Evolutionary conservation across 2,329 filamentous ascomycete species (phyloP), one percentile per base, ranked within the genome.

Genomic region (Chrysosporium keratinophilum): DNA sequence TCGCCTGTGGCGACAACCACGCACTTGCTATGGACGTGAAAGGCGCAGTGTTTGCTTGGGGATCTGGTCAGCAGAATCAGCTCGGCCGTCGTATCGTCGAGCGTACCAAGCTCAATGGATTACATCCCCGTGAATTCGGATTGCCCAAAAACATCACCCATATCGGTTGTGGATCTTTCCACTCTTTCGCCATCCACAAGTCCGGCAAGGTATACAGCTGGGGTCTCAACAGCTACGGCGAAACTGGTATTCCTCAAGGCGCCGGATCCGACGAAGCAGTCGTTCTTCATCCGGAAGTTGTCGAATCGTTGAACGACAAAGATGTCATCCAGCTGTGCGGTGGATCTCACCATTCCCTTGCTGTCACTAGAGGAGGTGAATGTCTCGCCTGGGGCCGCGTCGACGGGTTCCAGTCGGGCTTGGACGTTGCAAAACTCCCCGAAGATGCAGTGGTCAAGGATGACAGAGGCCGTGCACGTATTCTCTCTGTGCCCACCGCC

Each of bases 171-270:
- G 88, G 88, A 43, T 80, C 84, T 12, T 91, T 90, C 70, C 87
- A 95, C 73, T 86, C 83, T 61, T 91, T 95, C 62, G 85, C 84
- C 48, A 78, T 88, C 47, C 78, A 79, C 61, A 78, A 81, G 57
- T 78, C 83, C 28, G 83, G 83, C 39, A 76, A 79, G 31, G 84
- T 91, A 33, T 93, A 82, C 70, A 80, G 83, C 0, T 95, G 88
- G 88, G 88, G 89, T 20, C 74, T 91, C 31, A 95, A 95, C 76
- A 89, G 86, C 70, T 94, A 87, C 68, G 86, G 84, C 58, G 84
- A 95, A 72, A 87, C 86, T 14, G 88, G 85, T 35, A 76, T 84
- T 55, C 74, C 75, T 14, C 76, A 80, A 42, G 75, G 77, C 52
- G 82, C 79, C 12, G 84, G 83, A 33, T 79, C 84, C 55, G 81